phyloP scores from a whole-genome alignment of 345 rosid genomes.

The Gossypium australe region DNA sequence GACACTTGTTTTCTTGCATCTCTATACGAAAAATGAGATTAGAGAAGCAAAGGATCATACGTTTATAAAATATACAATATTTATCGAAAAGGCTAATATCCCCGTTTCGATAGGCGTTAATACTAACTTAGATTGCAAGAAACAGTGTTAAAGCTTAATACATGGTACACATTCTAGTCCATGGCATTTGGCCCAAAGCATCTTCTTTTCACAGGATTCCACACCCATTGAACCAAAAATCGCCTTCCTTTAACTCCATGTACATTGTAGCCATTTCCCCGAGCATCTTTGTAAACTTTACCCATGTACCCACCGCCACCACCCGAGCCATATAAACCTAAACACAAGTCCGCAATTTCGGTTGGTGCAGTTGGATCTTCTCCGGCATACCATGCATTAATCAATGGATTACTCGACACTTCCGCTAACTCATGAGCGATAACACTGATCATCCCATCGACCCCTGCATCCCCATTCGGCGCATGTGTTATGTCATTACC shows the following conservation, averaged over 20 bases:
- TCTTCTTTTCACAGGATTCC: conserved; percentile 51
- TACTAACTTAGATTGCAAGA: too few species aligned
- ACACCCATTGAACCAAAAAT: conserved; percentile 55
- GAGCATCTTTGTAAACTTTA: conserved; percentile 34
- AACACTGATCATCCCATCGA: conserved; percentile 60
- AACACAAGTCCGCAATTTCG: conserved; percentile 59
- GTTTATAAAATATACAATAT: too few species aligned
- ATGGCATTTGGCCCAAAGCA: conserved; percentile 61
- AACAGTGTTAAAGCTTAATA: not conserved
- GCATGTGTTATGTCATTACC: conserved; percentile 37
- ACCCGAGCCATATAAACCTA: conserved; percentile 52
- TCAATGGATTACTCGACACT: conserved; percentile 49
- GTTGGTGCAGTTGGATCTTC: conserved; percentile 51
- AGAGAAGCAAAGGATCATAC: not conserved
- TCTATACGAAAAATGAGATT: not conserved
- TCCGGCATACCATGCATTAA: conserved; percentile 64
- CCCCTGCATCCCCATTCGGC: conserved; percentile 56
- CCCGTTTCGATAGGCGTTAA: not conserved
- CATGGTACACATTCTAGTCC: conserved; percentile 22
- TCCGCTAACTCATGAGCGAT: conserved; percentile 64
- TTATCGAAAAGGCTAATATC: not conserved
- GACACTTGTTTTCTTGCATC: not conserved
- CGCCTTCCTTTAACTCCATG: conserved; percentile 54
- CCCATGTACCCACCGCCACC: conserved; percentile 62
- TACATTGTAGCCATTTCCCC: conserved; percentile 53